Conservation (phyloP, 768 basidiomycete genomes). For the Strobilomyces confusus region DNA sequence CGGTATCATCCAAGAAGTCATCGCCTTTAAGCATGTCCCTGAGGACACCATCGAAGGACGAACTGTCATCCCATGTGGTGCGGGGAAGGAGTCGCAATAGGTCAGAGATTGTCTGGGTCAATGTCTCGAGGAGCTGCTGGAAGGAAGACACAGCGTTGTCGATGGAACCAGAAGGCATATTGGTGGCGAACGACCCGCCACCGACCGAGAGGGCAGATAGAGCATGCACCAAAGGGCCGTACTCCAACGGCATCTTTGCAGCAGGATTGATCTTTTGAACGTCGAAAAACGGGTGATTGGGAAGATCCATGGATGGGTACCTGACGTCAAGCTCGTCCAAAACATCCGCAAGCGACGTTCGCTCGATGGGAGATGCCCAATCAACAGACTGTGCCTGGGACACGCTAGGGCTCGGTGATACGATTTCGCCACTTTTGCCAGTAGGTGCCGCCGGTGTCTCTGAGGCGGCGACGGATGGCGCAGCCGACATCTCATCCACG, state of each 20-base stretch:
- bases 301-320: constrained; percentile 60
- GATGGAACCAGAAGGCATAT: constrained; percentile 83
- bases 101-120: constrained; percentile 88
- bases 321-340: constrained; percentile 62
- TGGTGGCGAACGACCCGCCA: constrained; percentile 73
- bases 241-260: constrained; percentile 78
- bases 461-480: constrained; percentile 43
- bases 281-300: constrained; percentile 75
- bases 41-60: constrained; percentile 81
- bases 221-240: constrained; percentile 82
- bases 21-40: constrained; percentile 88
- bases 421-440: constrained; percentile 28
- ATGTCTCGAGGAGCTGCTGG: constrained; percentile 81
- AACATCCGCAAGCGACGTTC: constrained; percentile 56
- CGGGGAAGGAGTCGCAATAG: constrained; percentile 79
- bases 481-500: constrained; percentile 39
- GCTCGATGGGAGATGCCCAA: constrained; percentile 39
- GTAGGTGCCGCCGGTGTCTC: constrained; percentile 43
- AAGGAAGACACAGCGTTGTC: constrained; percentile 89
- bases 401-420: constrained; percentile 48
- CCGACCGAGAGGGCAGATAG: constrained; percentile 83
- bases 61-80: constrained; percentile 87
- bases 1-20: constrained; percentile 76
- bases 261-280: constrained; percentile 64
- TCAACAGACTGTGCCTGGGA: constrained; percentile 64